phyloP scores from a whole-genome alignment of 2,329 filamentous ascomycete species.

The Penicillium expansum region DNA sequence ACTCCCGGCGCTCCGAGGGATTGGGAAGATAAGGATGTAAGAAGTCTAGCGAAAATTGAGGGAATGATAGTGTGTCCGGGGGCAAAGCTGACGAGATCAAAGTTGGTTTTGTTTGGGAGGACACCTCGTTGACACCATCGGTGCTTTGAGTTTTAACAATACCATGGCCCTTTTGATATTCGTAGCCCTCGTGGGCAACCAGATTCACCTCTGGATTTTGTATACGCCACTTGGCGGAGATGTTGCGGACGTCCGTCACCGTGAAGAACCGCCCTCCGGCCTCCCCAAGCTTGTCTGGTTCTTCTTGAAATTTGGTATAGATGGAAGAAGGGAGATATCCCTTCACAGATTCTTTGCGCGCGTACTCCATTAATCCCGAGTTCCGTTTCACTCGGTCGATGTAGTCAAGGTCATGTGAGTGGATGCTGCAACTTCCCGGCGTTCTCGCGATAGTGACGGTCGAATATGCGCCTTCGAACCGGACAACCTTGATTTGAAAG shows the following conservation, averaged over 20 bases:
- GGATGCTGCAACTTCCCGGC: slow-evolving; percentile 39
- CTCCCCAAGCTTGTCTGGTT: slow-evolving; percentile 44
- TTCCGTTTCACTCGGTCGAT: slow-evolving; percentile 50
- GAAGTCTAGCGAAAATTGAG: slow-evolving; percentile 45
- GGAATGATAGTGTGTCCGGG: slow-evolving; percentile 46
- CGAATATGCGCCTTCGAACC: slow-evolving; percentile 43
- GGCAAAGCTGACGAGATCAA: slow-evolving; percentile 26
- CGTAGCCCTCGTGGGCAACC: slow-evolving; percentile 46
- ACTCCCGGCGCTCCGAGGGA: slow-evolving; percentile 30
- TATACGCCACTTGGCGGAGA: slow-evolving; percentile 49
- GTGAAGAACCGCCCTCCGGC: slow-evolving; percentile 48
- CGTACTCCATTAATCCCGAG: slow-evolving; percentile 48
- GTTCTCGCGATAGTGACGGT: slow-evolving; percentile 45
- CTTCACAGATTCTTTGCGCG: slow-evolving; percentile 45
- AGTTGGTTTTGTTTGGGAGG: slow-evolving; percentile 9
- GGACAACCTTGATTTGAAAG: slow-evolving; percentile 49
- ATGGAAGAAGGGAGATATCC: slow-evolving; percentile 50
- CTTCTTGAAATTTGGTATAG: slow-evolving; percentile 49
- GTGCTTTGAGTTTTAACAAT: slow-evolving; percentile 35
- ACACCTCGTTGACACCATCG: slow-evolving; percentile 12
- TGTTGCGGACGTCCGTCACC: slow-evolving; percentile 49
- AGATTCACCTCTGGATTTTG: slow-evolving; percentile 45
- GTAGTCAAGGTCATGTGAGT: slow-evolving; percentile 49
- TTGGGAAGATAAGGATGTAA: slow-evolving; percentile 54
- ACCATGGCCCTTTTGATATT: slow-evolving; percentile 44